Conservation (phyloP, 2,329 filamentous ascomycete species). For the Fusarium sororula region DNA sequence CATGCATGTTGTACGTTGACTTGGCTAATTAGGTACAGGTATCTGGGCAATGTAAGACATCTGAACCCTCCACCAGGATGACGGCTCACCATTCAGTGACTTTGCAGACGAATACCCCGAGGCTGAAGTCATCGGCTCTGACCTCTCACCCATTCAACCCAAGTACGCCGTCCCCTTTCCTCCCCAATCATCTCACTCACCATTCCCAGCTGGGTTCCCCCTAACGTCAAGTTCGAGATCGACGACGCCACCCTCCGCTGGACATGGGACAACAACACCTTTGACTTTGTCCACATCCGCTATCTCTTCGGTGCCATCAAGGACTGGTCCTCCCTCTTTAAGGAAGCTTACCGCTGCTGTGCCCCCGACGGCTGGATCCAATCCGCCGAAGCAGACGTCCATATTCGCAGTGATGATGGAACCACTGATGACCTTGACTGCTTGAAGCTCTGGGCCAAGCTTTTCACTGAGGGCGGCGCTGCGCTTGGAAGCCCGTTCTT, state of each 20-base stretch:
- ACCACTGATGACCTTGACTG: slow-evolving; percentile 24
- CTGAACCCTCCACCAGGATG: fast-evolving
- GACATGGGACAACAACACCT: slow-evolving; percentile 29
- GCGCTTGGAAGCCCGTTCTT: slow-evolving; percentile 24
- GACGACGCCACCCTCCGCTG: slow-evolving; percentile 33
- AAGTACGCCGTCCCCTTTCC: not conserved
- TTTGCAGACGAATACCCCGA: slow-evolving; percentile 35
- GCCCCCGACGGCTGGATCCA: slow-evolving; percentile 30
- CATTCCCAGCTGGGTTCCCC: slow-evolving; percentile 18
- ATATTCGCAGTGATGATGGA: slow-evolving; percentile 34
- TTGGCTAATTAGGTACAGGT: not conserved
- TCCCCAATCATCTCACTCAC: not conserved
- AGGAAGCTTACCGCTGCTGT: slow-evolving; percentile 33
- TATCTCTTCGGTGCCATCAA: slow-evolving; percentile 37
- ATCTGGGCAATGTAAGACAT: slow-evolving; percentile 39
- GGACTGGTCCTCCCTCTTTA: slow-evolving; percentile 21
- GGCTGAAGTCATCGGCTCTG: slow-evolving; percentile 33
- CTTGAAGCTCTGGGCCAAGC: slow-evolving; percentile 19
- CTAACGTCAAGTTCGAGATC: slow-evolving; percentile 36
- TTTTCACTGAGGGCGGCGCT: slow-evolving; percentile 30
- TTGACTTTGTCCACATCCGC: slow-evolving; percentile 37
- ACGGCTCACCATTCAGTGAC: slow-evolving; percentile 5
- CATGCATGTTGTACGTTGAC: not conserved
- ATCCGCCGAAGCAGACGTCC: slow-evolving; percentile 30
- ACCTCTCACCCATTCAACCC: slow-evolving; percentile 36